phyloP scores from a whole-genome alignment of 768 basidiomycete species.

The Lactarius akahatsu region DNA sequence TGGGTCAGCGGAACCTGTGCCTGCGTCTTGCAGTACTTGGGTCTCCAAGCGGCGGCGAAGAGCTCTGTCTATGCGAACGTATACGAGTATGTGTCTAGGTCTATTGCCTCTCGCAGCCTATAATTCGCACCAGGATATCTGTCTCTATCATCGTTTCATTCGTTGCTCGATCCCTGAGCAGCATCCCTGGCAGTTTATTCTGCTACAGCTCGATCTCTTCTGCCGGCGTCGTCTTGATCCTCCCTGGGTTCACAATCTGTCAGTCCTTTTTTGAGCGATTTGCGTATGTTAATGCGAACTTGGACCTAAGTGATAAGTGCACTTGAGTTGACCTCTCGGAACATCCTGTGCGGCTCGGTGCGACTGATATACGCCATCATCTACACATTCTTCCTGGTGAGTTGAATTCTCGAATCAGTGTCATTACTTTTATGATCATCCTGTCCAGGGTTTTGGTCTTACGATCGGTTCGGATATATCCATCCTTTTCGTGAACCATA shows the following conservation, averaged over 20 bases:
- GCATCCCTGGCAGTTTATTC: conserved; percentile 70
- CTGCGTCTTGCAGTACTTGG: conserved; percentile 71
- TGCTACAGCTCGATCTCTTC: conserved; percentile 91
- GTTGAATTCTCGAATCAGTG: conserved; percentile 23
- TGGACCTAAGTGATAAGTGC: conserved; percentile 62
- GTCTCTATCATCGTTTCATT: conserved; percentile 84
- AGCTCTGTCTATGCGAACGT: conserved; percentile 93
- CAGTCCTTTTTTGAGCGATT: conserved; percentile 35
- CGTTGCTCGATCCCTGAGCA: conserved; percentile 73
- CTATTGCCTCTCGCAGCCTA: neutral
- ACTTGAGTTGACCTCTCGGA: conserved; percentile 77
- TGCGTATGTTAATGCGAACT: conserved; percentile 13
- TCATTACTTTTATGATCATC: neutral
- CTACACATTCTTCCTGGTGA: conserved; percentile 76
- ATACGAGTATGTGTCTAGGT: conserved; percentile 67
- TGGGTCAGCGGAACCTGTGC: conserved; percentile 73
- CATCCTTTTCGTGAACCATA: conserved; percentile 59
- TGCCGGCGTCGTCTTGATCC: conserved; percentile 85
- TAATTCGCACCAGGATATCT: conserved; percentile 57
- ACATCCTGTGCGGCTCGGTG: conserved; percentile 78
- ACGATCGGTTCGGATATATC: conserved; percentile 83
- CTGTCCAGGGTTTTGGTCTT: conserved; percentile 72
- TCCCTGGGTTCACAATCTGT: conserved; percentile 85
- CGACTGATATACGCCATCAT: conserved; percentile 85
- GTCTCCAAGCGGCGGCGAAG: conserved; percentile 78